Base-by-base conservation (phyloP, 1,284 basidiomycete genomes). In the Kwoniella shivajii region DNA sequence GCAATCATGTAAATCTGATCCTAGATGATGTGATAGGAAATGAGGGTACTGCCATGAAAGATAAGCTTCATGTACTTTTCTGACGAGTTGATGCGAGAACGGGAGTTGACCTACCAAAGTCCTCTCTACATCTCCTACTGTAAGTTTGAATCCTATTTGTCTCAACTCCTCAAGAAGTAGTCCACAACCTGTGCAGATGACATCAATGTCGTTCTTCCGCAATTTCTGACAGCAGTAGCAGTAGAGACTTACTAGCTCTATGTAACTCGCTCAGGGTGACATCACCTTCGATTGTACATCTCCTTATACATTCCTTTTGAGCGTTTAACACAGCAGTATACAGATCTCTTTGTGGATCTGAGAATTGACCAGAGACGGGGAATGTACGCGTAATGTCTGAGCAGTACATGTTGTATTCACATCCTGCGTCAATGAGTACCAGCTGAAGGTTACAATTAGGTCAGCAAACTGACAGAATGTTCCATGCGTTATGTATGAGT, bases 341-440 rank as follows among this genome's bases (percentile, higher is more conserved):
- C 11, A 99, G 84, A 55, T 94, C 92, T 26, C 83, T 81, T 73
- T 99, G 96, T 1, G 93, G 81, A 0, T 81, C 69, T 1, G 86
- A 87, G 76, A 98, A 99, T 24, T 71, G 81, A 0, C 92, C 92
- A 4, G 85, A 86, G 14, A 85, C 87, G 1, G 96, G 95, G 74
- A 88, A 97, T 14, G 94, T 93, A 38, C 95, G 88, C 6, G 93
- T 97, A 66, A 99, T 97, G 75, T 99, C 95, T 39, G 91, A 93
- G 1, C 92, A 92, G 72, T 99, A 99, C 47, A 71, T 91, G 86
- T 90, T 87, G 76, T 86, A 88, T 82, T 93, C 92, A 69, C 90
- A 92, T 33, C 88, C 92, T 1, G 92, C 93, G 65, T 97, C 93
- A 55, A 96, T 85, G 7, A 96, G 81, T 6, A 96, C 82, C 61